phyloP scores from a whole-genome alignment of 495 filamentous ascomycete genomes.

The Bathelium albidoporum region DNA sequence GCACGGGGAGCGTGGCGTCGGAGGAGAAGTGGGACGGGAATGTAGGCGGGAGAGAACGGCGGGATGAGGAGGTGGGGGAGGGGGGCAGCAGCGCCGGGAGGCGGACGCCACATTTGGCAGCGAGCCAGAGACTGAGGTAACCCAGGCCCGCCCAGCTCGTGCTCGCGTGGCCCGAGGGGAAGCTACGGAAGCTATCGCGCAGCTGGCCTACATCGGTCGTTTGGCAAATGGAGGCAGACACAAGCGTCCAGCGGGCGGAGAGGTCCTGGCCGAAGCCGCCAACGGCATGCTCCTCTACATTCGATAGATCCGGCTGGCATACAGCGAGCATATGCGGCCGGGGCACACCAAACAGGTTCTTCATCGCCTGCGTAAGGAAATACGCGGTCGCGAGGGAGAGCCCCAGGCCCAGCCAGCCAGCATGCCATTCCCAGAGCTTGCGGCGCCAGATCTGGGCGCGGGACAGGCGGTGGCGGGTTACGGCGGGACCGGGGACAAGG shows the following conservation, averaged over 20 bases:
- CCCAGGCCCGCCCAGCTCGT: slow-evolving; percentile 52
- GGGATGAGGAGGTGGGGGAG: too few relatives aligned
- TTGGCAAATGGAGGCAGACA: slow-evolving; percentile 45
- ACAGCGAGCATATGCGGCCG: slow-evolving; percentile 53
- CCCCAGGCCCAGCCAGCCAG: slow-evolving; percentile 53
- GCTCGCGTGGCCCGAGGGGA: slow-evolving; percentile 60
- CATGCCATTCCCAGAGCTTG: slow-evolving; percentile 46
- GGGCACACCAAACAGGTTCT: slow-evolving; percentile 54
- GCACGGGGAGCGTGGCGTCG: slow-evolving; percentile 12
- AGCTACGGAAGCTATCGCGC: slow-evolving; percentile 54
- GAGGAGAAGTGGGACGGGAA: slow-evolving; percentile 2
- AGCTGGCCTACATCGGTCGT: slow-evolving; percentile 32
- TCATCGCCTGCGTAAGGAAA: slow-evolving; percentile 51
- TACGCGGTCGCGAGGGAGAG: slow-evolving; percentile 45
- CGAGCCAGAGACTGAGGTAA: slow-evolving; percentile 55
- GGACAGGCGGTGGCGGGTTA: slow-evolving; percentile 22
- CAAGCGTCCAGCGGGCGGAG: slow-evolving; percentile 37
- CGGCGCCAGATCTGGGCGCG: slow-evolving; percentile 32
- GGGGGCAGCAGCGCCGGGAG: too few relatives aligned
- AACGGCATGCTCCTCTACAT: slow-evolving; percentile 36
- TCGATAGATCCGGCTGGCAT: slow-evolving; percentile 46
- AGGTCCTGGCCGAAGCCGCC: slow-evolving; percentile 41
- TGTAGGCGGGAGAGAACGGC: slow-evolving; percentile 3
- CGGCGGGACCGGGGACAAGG: slow-evolving; percentile 39
- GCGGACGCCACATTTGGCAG: slow-evolving; percentile 51